These are phyloP conservation scores for Prunus yedoensis DNA, from an alignment of 331 rosid genomes.

Conservation along the genomic window DNA sequence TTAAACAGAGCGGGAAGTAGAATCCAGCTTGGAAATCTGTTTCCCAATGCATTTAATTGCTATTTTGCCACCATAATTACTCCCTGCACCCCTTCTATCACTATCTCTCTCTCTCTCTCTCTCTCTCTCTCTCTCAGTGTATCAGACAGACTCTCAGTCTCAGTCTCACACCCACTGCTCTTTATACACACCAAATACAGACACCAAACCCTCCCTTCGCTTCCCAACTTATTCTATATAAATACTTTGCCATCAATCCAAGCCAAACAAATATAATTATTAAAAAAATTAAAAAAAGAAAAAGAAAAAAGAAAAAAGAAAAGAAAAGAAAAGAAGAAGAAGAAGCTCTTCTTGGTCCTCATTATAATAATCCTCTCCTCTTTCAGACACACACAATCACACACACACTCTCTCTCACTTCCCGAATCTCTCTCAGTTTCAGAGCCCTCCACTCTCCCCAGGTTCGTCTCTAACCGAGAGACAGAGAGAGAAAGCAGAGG, in stretches of 20 bases:
- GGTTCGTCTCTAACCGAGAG: constrained; percentile 17
- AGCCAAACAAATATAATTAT: not conserved
- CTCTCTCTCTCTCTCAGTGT: not conserved
- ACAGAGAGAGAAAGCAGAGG: not conserved
- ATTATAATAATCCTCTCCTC: constrained; percentile 12
- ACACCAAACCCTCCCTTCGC: not conserved
- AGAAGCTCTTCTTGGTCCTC: not conserved
- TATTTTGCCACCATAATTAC: constrained; percentile 43
- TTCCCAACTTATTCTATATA: not conserved
- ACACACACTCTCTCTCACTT: constrained; percentile 22
- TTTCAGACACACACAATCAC: not conserved
- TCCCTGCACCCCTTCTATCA: not conserved
- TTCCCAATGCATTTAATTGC: constrained; percentile 44
- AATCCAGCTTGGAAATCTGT: constrained; percentile 17
- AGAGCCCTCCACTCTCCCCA: constrained; percentile 41
- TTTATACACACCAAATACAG: not conserved
- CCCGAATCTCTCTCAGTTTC: constrained; percentile 55
- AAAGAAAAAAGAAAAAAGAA: not conserved
- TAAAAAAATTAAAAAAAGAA: not conserved
- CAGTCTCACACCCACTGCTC: constrained; percentile 9
- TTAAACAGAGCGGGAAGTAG: not conserved
- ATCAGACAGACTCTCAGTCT: not conserved
- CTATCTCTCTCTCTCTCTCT: not conserved
- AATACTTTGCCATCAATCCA: constrained; percentile 29
- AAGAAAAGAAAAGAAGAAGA: not conserved